Conservation (phyloP, 352 stramenopile genomes). For the Phytophthora quininea region DNA sequence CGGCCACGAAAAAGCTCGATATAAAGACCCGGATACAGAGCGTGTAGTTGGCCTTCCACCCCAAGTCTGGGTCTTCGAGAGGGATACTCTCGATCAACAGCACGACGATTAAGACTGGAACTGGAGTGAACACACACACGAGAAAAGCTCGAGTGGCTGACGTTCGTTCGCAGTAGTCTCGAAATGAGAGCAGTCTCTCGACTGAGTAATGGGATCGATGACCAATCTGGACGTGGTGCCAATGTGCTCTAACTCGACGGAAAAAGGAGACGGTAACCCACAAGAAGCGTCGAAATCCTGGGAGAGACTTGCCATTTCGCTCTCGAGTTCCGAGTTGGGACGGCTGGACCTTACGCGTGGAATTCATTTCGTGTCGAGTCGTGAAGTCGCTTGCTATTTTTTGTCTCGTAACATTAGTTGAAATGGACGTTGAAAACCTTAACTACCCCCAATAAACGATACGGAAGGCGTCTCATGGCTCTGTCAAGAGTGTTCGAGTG, state of each 20-base stretch:
- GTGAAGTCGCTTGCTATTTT: background rate
- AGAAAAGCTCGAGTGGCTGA: slow-evolving; percentile 6
- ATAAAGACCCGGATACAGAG: slow-evolving; percentile 25
- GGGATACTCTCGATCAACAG: slow-evolving; percentile 26
- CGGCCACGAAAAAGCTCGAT: slow-evolving; percentile 12
- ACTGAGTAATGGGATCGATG: slow-evolving; percentile 18
- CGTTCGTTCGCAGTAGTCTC: slow-evolving; percentile 20
- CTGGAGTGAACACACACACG: slow-evolving; percentile 22
- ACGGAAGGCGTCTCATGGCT: too few species aligned
- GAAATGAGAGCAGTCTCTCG: slow-evolving; percentile 20
- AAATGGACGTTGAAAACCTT: too few species aligned
- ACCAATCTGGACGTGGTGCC: slow-evolving; percentile 25
- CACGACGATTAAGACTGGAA: slow-evolving; percentile 8
- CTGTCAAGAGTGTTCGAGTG: too few species aligned
- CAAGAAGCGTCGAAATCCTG: background rate
- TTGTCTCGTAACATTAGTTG: too few species aligned
- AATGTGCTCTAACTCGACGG: background rate
- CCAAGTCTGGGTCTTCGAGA: slow-evolving; percentile 10
- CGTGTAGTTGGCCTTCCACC: slow-evolving; percentile 19
- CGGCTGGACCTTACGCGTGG: background rate
- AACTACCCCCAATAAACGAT: too few species aligned
- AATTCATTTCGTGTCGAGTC: slow-evolving; percentile 6
- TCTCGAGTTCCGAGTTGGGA: background rate
- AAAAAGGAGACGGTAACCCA: background rate
- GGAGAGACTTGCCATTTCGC: background rate